Conservation (phyloP, 164 flowering plant genomes). For the Warburgia ugandensis region DNA sequence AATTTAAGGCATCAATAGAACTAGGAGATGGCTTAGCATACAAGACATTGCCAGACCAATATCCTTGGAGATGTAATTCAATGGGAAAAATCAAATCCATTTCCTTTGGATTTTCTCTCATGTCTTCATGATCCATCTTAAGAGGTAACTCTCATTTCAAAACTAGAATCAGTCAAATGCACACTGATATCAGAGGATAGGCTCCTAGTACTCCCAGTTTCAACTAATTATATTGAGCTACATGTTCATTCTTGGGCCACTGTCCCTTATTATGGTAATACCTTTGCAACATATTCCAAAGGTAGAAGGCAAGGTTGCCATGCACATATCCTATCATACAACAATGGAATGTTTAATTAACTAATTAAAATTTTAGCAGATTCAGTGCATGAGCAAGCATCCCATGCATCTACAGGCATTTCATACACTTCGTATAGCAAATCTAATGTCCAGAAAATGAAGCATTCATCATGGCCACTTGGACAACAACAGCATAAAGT, state of each 20-base stretch:
- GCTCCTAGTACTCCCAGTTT: constrained; percentile 5
- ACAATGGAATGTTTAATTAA: background rate
- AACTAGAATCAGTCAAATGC: constrained; percentile 6
- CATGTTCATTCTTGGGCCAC: constrained; percentile 11
- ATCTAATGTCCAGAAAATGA: constrained; percentile 95
- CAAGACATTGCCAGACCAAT: constrained; percentile 2
- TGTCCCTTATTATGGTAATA: constrained; percentile 8
- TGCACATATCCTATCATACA: constrained; percentile 27
- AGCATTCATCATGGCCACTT: constrained; percentile 96
- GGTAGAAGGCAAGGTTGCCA: constrained; percentile 30
- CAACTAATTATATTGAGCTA: constrained; percentile 12
- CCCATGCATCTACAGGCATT: background rate
- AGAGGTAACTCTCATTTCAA: background rate
- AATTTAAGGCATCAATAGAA: constrained; percentile 1
- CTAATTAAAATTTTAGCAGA: background rate
- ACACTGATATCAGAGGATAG: constrained; percentile 10
- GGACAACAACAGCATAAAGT: constrained; percentile 92
- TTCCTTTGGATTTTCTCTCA: constrained; percentile 2
- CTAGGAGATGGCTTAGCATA: constrained; percentile 4
- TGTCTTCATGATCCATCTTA: background rate
- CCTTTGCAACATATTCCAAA: constrained; percentile 16
- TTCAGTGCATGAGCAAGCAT: no score
- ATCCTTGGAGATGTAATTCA: background rate
- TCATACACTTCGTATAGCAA: constrained; percentile 59
- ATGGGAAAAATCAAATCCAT: constrained; percentile 2